Conservation (phyloP, 441 rosid genomes). For the Isatis lusitanica region DNA sequence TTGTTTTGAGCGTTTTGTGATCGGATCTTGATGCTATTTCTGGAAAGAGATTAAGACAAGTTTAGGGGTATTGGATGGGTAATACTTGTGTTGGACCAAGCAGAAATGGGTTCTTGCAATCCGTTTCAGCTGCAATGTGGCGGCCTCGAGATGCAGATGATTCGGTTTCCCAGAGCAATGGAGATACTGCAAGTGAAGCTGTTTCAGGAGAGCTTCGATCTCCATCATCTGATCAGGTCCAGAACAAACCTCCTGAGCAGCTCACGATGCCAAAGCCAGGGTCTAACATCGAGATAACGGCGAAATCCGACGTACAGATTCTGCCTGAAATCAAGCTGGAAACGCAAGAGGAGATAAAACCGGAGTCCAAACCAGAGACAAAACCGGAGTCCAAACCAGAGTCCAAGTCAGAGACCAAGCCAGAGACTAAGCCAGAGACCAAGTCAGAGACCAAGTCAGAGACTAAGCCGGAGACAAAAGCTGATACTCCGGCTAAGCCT, state of each 20-base stretch:
- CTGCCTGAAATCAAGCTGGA: conserved; percentile 6
- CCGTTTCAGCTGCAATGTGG: conserved; percentile 68
- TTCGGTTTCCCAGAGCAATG: conserved; percentile 39
- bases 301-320: conserved; percentile 37
- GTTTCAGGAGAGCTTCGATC: conserved; percentile 33
- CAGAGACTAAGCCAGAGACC: not conserved
- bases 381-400: not conserved
- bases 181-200: conserved; percentile 35
- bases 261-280: conserved; percentile 43
- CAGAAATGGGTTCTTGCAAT: conserved; percentile 53
- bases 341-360: not conserved
- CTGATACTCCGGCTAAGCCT: conserved; percentile 37
- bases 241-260: conserved; percentile 57
- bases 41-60: conserved; percentile 10
- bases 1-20: conserved; percentile 21
- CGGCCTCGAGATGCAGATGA: conserved; percentile 32
- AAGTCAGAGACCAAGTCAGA: not conserved
- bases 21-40: conserved; percentile 40
- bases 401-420: not conserved
- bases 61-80: conserved; percentile 42
- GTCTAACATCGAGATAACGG: conserved; percentile 32
- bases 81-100: conserved; percentile 69
- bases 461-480: conserved; percentile 11
- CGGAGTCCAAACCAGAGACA: not conserved
- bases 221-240: conserved; percentile 50